These are phyloP conservation scores for Globisporangium cylindrosporum DNA, from an alignment of 352 stramenopile genomes.

Conservation along the genomic window DNA sequence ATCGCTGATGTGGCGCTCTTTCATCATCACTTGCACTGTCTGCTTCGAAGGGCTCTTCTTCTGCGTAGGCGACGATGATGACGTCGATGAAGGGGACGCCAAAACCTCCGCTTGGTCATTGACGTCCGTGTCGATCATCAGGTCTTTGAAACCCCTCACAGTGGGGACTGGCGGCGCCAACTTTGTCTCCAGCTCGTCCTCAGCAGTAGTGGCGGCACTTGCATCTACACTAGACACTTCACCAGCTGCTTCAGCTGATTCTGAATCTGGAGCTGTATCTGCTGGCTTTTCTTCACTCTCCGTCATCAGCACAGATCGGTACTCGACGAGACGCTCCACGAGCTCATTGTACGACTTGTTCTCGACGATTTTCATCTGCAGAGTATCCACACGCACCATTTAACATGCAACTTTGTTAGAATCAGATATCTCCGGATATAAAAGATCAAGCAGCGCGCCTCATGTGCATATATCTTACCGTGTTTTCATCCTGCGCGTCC, in stretches of 20 bases:
- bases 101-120: neutral
- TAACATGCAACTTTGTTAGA: neutral
- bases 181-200: slow-evolving; percentile 12
- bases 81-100: slow-evolving; percentile 18
- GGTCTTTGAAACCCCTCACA: slow-evolving; percentile 24
- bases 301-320: slow-evolving; percentile 67
- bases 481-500: slow-evolving; percentile 88
- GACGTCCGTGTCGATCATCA: slow-evolving; percentile 46
- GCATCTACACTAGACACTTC: neutral
- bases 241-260: slow-evolving; percentile 7
- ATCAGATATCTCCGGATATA: neutral
- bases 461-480: slow-evolving; percentile 26
- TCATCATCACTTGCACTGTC: slow-evolving; percentile 72
- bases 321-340: slow-evolving; percentile 93
- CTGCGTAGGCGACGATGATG: slow-evolving; percentile 24
- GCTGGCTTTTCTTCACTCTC: slow-evolving; percentile 31
- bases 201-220: slow-evolving; percentile 1
- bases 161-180: slow-evolving; percentile 7
- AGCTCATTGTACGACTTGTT: slow-evolving; percentile 98
- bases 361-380: slow-evolving; percentile 68
- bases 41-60: slow-evolving; percentile 67
- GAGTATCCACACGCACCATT: slow-evolving; percentile 1
- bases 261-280: neutral
- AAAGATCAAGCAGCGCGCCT: neutral
- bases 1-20: slow-evolving; percentile 73